Base-by-base conservation (phyloP, 768 basidiomycete species). In the Tricholoma matsutake region DNA sequence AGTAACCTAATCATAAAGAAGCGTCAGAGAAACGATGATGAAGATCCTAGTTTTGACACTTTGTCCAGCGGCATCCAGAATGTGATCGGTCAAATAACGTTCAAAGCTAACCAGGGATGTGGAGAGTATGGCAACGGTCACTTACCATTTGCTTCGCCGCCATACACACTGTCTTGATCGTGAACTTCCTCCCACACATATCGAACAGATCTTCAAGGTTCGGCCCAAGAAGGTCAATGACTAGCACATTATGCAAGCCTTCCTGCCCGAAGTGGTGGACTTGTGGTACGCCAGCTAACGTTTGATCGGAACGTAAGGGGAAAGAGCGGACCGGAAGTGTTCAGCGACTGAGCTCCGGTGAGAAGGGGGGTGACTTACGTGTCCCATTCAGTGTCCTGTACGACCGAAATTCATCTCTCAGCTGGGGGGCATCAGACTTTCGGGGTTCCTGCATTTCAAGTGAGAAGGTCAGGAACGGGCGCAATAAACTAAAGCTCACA, bases 231-330 rank as follows among this genome's bases (percentile, higher is more conserved):
- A 99, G 82, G 77, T 99, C 96, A 62, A 96, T 92, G 72, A 92
- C 91, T 54, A 93, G 85, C 59, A 92, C 93, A 74, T 99, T 99
- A 79, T 99, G 97, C 43, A 98, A 83, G 13, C 96, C 97, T 76
- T 99, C 96, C 74, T 97, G 95, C 53, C 96, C 96, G 69, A 98
- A 99, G 80, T 99, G 91, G 77, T 98, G 94, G 29, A 98, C 97
- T 74, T 98, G 96, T 2, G 96, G 96, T 57, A 99, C 92, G 58
- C 96, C 96, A 64, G 87, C 96, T 98, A 73, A 31, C 61, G 60
- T 53, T 54, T 59, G 39, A 52, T 64, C 43, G 32, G 58, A 61
- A 60, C 52, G 64, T 59, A 62, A 32, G 59, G 56, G 31, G 53
- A 41, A 32, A 25, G 54, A 65, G 49, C 58, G 45, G 57, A 56